Evolutionary conservation across 441 rosid genomes (phyloP).

Genomic region (Omphalea diandra): DNA sequence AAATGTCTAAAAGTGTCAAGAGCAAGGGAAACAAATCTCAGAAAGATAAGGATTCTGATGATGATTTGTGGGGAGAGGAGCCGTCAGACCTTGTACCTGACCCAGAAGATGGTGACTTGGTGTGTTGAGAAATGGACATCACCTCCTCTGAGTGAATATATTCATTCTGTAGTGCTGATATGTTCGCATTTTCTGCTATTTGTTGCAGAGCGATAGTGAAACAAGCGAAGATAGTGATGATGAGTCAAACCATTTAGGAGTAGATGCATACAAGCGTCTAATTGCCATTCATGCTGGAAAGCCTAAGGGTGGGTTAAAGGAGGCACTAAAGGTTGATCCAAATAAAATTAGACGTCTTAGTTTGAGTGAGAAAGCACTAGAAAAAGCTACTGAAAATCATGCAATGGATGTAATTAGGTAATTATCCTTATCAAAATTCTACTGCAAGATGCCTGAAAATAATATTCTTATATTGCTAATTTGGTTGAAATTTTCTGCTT

Average conservation of each 20-base stretch:
- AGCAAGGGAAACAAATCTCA: slow-evolving; percentile 34
- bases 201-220: slow-evolving; percentile 41
- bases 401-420: slow-evolving; percentile 71
- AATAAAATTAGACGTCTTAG: slow-evolving; percentile 82
- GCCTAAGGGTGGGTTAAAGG: slow-evolving; percentile 75
- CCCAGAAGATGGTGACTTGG: slow-evolving; percentile 54
- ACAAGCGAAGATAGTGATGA: slow-evolving; percentile 44
- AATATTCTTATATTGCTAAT: neutral
- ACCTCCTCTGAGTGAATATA: neutral
- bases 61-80: slow-evolving; percentile 73
- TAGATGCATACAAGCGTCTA: slow-evolving; percentile 57
- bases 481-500: neutral
- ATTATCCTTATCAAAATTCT: slow-evolving; percentile 4
- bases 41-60: slow-evolving; percentile 56
- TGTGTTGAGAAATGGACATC: slow-evolving; percentile 21
- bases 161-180: neutral
- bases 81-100: slow-evolving; percentile 31
- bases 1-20: slow-evolving; percentile 45
- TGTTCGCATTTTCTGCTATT: slow-evolving; percentile 12
- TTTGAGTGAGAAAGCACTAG: slow-evolving; percentile 71
- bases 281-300: slow-evolving; percentile 91
- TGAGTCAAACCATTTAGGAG: slow-evolving; percentile 40
- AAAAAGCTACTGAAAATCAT: slow-evolving; percentile 59
- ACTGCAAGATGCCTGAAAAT: neutral
- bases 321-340: slow-evolving; percentile 57